Percentiles rank a stretch among this genome's conserved stretches.
These are phyloP conservation scores for Olyra latifolia DNA, from an alignment of 176 grass and related monocot species.

Conservation along the genomic window DNA sequence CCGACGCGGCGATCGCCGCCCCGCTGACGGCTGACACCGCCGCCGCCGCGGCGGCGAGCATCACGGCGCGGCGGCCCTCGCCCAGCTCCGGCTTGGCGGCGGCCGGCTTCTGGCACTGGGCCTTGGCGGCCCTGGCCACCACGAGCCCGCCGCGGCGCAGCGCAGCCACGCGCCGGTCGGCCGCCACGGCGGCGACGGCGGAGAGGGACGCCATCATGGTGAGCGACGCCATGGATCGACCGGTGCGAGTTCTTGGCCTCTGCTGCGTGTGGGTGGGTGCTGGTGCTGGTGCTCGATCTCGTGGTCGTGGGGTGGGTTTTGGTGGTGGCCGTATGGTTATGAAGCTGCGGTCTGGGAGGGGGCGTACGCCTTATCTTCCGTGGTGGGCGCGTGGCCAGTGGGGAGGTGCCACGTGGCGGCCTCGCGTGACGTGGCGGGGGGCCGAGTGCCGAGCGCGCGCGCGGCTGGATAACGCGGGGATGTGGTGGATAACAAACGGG, in stretches of 20 bases:
- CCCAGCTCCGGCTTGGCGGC: background rate
- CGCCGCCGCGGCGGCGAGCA: slow-evolving; percentile 56
- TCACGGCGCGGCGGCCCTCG: slow-evolving; percentile 47
- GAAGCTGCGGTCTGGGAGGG: slow-evolving; percentile 20
- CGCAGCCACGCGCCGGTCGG: background rate
- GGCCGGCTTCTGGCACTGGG: slow-evolving; percentile 30
- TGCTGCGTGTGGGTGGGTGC: background rate
- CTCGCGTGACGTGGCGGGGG: slow-evolving; percentile 23
- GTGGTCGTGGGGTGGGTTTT: slow-evolving; percentile 1
- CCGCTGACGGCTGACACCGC: slow-evolving; percentile 39
- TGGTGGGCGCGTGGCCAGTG: slow-evolving; percentile 33
- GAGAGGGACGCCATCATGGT: slow-evolving; percentile 66
- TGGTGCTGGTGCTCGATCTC: background rate
- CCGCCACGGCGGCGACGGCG: slow-evolving; percentile 36
- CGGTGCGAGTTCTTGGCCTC: background rate
- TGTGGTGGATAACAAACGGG: slow-evolving; percentile 49
- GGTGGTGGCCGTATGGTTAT: slow-evolving; percentile 22
- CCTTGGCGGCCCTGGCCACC: slow-evolving; percentile 34
- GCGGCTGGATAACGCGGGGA: slow-evolving; percentile 31
- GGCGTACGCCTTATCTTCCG: slow-evolving; percentile 45
- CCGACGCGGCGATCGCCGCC: slow-evolving; percentile 36
- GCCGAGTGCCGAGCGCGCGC: background rate
- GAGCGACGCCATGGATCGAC: slow-evolving; percentile 59
- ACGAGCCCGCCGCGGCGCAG: slow-evolving; percentile 38
- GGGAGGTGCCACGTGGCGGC: slow-evolving; percentile 15